Conservation (phyloP, 257 asterid species). For the Paulownia fortunei region DNA sequence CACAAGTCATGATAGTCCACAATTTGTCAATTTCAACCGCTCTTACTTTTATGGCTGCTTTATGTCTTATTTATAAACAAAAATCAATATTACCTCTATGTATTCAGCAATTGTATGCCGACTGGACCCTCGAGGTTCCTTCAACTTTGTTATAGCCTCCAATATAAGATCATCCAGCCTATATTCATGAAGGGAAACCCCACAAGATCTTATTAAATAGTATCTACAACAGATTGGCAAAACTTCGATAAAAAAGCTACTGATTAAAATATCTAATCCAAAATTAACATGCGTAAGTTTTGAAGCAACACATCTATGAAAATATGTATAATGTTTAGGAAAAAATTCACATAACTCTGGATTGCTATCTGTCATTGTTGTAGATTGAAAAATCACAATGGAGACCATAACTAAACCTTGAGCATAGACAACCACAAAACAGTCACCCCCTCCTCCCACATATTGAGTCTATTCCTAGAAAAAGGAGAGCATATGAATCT, state of each 20-base stretch:
- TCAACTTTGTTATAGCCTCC: constrained; percentile 82
- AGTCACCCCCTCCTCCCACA: not conserved
- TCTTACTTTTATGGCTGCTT: not conserved
- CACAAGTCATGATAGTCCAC: not conserved
- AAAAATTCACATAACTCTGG: not conserved
- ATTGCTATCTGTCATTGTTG: not conserved
- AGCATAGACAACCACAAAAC: not conserved
- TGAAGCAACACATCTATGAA: not conserved
- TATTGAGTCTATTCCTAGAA: not conserved
- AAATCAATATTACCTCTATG: constrained; percentile 72
- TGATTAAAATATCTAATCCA: not conserved
- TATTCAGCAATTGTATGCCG: constrained; percentile 59
- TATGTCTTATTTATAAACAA: not conserved
- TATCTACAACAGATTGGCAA: not conserved
- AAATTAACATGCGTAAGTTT: not conserved
- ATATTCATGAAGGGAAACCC: constrained; percentile 27
- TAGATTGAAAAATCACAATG: not conserved
- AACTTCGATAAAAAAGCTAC: not conserved
- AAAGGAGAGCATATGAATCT: not conserved
- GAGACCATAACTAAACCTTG: not conserved
- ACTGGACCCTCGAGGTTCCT: constrained; percentile 91
- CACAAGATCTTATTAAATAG: constrained; percentile 21
- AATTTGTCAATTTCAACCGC: not conserved
- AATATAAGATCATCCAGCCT: constrained; percentile 77
- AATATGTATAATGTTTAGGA: not conserved